Evolutionary conservation across 495 filamentous ascomycete genomes (phyloP), one percentile per base, ranked within the genome.

Genomic region (Chlorociboria aeruginascens): DNA sequence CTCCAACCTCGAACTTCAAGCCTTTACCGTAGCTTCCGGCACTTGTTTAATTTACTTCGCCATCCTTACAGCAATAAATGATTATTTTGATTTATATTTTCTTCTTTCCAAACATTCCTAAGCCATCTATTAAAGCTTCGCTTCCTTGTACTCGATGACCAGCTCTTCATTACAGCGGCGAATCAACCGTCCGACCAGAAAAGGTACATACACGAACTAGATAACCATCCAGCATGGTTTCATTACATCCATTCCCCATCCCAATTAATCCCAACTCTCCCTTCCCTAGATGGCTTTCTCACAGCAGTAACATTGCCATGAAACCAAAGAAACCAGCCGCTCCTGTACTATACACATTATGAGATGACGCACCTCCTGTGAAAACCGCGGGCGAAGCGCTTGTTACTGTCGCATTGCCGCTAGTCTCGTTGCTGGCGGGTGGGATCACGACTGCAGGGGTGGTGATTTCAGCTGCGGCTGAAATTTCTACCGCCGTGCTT

Each of bases 151-250:
- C 9, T 33, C 32, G 36, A 39, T 39, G 44, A 29, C 45, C 45
- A 28, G 45, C 45, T 41, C 45, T 40, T 14, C 20, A 48, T 48
- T 41, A 41, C 45, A 41, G 33, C 6, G 45, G 40, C 36, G 45
- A 39, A 35, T 48, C 45, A 30, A 48, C 36, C 45, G 45, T 48
- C 45, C 37, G 36, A 12, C 45, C 31, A 45, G 32, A 45, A 35
- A 12, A 32, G 17, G 29, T 10, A 36, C 9, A 34, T 17, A 45
- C 20, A 25, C 4, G 20, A 45, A 33, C 13, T 16, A 3, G 32
- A 47, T 38, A 6, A 13, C 33, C 2, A 13, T 11, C 33, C 33
- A 35, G 2, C 10, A 35, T 10, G 33, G 33, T 14, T 11, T 14
- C n/a, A 39, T 14, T n/a, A 17, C 36, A n/a, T 39, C n/a, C 13